phyloP scores from a whole-genome alignment of 305 asterid species.

The Lippia alba region DNA sequence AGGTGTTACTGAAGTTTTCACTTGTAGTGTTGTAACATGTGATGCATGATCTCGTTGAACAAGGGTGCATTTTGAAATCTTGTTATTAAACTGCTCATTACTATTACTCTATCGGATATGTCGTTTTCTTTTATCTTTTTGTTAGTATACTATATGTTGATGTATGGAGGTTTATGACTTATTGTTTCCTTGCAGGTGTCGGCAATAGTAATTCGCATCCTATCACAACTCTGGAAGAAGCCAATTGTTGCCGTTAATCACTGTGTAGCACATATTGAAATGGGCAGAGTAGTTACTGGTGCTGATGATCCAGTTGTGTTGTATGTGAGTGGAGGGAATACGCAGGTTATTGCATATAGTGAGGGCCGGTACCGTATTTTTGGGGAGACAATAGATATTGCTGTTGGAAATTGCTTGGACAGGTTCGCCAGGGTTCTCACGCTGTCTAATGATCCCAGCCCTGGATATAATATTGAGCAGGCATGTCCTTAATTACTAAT shows the following conservation, averaged over 20 bases:
- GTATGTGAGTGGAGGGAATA: conserved; percentile 99
- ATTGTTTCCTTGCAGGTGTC: conserved; percentile 60
- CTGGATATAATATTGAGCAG: conserved; percentile 99
- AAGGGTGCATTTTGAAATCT: neutral
- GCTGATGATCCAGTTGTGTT: conserved; percentile 96
- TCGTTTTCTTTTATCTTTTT: neutral
- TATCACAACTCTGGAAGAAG: conserved; percentile 96
- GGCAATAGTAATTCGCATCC: conserved; percentile 80
- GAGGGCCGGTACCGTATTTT: conserved; percentile 95
- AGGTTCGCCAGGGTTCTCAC: conserved; percentile 96
- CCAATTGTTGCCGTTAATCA: conserved; percentile 94
- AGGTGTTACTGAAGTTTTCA: neutral
- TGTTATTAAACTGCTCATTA: neutral
- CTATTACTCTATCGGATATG: neutral
- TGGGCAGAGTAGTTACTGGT: conserved; percentile 97
- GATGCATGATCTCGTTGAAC: neutral
- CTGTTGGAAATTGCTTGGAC: conserved; percentile 97
- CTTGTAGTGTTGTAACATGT: conserved; percentile 1
- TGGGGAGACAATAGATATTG: conserved; percentile 97
- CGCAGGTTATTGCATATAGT: conserved; percentile 95
- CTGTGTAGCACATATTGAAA: conserved; percentile 98
- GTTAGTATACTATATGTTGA: neutral
- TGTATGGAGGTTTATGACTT: neutral
- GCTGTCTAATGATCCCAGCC: conserved; percentile 95
- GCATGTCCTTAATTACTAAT: conserved; percentile 37